Conservation (phyloP, 2,329 filamentous ascomycete genomes). For the Chalara sp. region DNA sequence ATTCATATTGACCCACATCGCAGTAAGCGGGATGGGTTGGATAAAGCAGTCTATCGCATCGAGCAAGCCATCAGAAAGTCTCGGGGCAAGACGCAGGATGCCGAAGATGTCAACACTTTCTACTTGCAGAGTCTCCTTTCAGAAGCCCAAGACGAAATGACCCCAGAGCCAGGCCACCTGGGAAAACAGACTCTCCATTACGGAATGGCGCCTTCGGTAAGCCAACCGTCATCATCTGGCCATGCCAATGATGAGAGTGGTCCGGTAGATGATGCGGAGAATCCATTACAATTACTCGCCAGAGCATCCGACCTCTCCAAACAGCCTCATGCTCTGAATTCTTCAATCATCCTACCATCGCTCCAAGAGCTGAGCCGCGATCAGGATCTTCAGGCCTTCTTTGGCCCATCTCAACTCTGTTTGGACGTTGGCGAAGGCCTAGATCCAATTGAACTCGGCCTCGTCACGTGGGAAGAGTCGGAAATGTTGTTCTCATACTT, state of each 20-base stretch:
- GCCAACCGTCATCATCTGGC: no score
- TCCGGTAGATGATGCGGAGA: constrained; percentile 66
- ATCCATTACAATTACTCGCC: constrained; percentile 66
- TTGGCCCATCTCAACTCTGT: constrained; percentile 55
- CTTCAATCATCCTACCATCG: not conserved
- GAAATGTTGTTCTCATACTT: constrained; percentile 60
- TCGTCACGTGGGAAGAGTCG: constrained; percentile 60
- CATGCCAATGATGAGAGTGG: constrained; percentile 40
- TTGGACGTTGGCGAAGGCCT: constrained; percentile 57
- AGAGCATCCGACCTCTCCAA: constrained; percentile 57
- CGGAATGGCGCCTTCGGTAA: no score
- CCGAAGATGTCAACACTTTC: constrained; percentile 28
- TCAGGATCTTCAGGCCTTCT: constrained; percentile 55
- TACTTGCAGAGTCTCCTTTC: constrained; percentile 44
- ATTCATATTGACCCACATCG: constrained; percentile 11
- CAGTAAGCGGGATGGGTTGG: constrained; percentile 67
- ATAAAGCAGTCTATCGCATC: constrained; percentile 68
- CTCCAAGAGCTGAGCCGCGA: constrained; percentile 28
- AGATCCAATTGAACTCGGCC: constrained; percentile 62
- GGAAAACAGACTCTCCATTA: no score
- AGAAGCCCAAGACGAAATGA: constrained; percentile 26
- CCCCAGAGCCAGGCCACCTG: no score
- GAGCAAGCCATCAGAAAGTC: constrained; percentile 59
- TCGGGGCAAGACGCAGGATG: constrained; percentile 35
- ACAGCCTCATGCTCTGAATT: constrained; percentile 1